These are phyloP conservation scores for Starmera dryadoides DNA, from an alignment of 805 yeast species.

Conservation along the genomic window DNA sequence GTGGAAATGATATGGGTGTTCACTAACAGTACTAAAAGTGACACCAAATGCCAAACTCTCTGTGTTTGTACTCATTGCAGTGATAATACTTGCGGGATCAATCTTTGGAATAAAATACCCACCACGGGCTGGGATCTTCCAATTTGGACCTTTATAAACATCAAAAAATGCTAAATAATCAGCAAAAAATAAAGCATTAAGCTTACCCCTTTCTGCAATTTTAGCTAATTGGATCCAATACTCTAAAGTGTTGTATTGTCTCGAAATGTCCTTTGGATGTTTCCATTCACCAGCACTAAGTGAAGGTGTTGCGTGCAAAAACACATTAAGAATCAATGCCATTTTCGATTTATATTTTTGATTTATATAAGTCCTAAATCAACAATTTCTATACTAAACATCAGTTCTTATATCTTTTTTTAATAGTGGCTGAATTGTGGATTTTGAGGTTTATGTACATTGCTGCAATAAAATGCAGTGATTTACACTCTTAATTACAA, in stretches of 20 bases:
- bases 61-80: slow-evolving; percentile 31
- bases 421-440: no score
- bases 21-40: slow-evolving; percentile 34
- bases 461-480: no score
- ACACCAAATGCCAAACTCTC: slow-evolving; percentile 29
- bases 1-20: slow-evolving; percentile 34
- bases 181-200: slow-evolving; percentile 27
- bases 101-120: slow-evolving; percentile 20
- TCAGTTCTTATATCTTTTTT: no score
- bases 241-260: neutral
- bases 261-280: neutral
- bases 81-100: slow-evolving; percentile 25
- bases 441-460: no score
- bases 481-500: no score
- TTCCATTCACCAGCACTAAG: neutral
- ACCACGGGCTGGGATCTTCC: slow-evolving; percentile 5
- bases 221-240: slow-evolving; percentile 23
- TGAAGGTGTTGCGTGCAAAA: slow-evolving; percentile 6
- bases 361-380: no score
- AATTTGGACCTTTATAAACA: slow-evolving; percentile 24
- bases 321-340: slow-evolving; percentile 2
- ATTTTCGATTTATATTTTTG: no score
- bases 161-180: slow-evolving; percentile 31
- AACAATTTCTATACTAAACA: slow-evolving; percentile 30
- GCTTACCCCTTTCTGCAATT: slow-evolving; percentile 27